These are phyloP conservation scores for Chaetomium sp. DNA, from an alignment of 2,329 filamentous ascomycete species.

Conservation along the genomic window DNA sequence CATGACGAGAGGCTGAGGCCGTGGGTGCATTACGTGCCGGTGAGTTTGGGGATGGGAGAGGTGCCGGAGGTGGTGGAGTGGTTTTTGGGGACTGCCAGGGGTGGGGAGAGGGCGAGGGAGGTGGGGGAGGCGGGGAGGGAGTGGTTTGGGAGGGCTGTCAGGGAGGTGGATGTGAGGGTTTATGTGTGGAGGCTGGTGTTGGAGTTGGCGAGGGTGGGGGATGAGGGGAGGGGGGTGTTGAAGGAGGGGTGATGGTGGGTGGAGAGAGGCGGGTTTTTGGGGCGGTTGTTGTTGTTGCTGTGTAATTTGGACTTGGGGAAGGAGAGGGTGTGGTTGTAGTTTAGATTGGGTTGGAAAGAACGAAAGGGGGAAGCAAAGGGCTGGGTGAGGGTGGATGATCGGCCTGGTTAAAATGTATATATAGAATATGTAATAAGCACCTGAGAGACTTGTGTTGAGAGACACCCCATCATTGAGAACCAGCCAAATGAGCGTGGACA, in stretches of 20 bases:
- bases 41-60: slow-evolving; percentile 53
- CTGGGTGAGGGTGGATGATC: too few relatives aligned
- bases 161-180: slow-evolving; percentile 60
- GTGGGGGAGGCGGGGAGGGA: slow-evolving; percentile 57
- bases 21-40: slow-evolving; percentile 60
- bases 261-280: too few relatives aligned
- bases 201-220: slow-evolving; percentile 53
- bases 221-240: slow-evolving; percentile 35
- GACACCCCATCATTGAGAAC: too few relatives aligned
- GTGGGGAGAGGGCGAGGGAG: slow-evolving; percentile 49
- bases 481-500: too few relatives aligned
- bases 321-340: too few relatives aligned
- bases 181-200: slow-evolving; percentile 64
- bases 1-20: slow-evolving; percentile 58
- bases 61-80: slow-evolving; percentile 54
- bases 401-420: too few relatives aligned
- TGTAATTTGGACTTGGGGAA: too few relatives aligned
- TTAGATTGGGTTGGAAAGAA: too few relatives aligned
- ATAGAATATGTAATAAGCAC: too few relatives aligned
- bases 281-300: too few relatives aligned
- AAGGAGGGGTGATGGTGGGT: not conserved
- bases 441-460: too few relatives aligned
- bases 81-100: slow-evolving; percentile 48
- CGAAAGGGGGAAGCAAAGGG: too few relatives aligned
- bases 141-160: slow-evolving; percentile 57